Evolutionary conservation across 305 asterid genomes (phyloP).

Genomic region (Solanum hybrid): DNA sequence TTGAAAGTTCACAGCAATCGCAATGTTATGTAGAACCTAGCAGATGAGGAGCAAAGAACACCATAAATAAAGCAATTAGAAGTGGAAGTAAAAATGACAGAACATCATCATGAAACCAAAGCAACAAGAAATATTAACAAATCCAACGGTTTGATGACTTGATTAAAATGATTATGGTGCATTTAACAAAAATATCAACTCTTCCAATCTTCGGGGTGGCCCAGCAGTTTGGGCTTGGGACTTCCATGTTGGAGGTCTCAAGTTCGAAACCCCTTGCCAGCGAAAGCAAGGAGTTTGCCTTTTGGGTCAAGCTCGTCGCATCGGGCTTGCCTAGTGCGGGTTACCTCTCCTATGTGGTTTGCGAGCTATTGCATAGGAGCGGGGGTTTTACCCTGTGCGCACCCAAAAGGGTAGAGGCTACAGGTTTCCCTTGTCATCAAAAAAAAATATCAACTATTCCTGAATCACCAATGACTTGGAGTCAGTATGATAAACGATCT

Average conservation of each 20-base stretch:
- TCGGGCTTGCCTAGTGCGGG: no score
- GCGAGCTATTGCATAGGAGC: no score
- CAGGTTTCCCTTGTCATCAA: no score
- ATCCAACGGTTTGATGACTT: neutral
- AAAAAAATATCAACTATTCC: neutral
- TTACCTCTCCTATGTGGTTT: no score
- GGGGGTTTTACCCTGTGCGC: no score
- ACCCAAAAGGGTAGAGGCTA: no score
- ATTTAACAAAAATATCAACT: neutral
- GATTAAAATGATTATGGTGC: neutral
- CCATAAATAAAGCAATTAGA: neutral
- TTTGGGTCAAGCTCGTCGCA: no score
- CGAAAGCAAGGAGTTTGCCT: no score
- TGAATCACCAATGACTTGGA: neutral
- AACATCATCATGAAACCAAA: neutral
- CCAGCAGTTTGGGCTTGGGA: no score
- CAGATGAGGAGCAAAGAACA: conserved; percentile 8
- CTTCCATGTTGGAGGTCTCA: no score
- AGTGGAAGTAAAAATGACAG: neutral
- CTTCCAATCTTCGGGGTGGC: neutral
- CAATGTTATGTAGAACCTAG: conserved; percentile 69
- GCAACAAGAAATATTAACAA: neutral
- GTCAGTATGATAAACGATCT: neutral
- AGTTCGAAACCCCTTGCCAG: no score
- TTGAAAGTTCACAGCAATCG: conserved; percentile 53